These are phyloP conservation scores for Rhinocladiella mackenziei DNA, from an alignment of 2,329 filamentous ascomycete genomes.

Conservation along the genomic window DNA sequence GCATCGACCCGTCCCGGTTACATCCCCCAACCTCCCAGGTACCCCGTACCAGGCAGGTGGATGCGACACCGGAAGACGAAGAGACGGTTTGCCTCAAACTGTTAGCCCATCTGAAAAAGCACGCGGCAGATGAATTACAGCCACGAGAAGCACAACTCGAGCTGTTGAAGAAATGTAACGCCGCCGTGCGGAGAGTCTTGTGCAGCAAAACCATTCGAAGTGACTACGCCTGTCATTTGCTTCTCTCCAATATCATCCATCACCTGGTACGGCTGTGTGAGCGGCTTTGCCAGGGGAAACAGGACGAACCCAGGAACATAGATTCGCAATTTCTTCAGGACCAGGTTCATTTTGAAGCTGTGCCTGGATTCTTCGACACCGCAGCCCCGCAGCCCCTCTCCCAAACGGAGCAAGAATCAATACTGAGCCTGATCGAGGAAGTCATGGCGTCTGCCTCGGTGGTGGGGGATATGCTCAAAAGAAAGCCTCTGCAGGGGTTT, in stretches of 20 bases:
- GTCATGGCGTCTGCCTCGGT: slow-evolving; percentile 16
- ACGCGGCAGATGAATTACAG: slow-evolving; percentile 15
- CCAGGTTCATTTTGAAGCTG: slow-evolving; percentile 19
- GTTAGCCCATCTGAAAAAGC: slow-evolving; percentile 27
- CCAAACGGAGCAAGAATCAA: slow-evolving; percentile 7
- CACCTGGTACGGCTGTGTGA: slow-evolving; percentile 25
- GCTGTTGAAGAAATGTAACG: slow-evolving; percentile 25
- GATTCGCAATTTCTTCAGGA: slow-evolving; percentile 23
- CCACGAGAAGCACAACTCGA: slow-evolving; percentile 21
- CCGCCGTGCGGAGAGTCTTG: slow-evolving; percentile 24
- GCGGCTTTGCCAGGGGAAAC: slow-evolving; percentile 13
- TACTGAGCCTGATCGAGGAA: slow-evolving; percentile 14
- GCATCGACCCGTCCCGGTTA: slow-evolving; percentile 10
- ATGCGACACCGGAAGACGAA: slow-evolving; percentile 20
- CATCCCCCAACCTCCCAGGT: slow-evolving; percentile 3
- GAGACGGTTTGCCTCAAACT: slow-evolving; percentile 29
- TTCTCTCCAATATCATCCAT: slow-evolving; percentile 27
- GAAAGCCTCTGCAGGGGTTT: slow-evolving; percentile 25
- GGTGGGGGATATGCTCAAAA: slow-evolving; percentile 27
- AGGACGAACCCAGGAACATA: slow-evolving; percentile 7
- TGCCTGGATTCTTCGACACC: slow-evolving; percentile 16
- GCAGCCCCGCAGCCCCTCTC: slow-evolving; percentile 1
- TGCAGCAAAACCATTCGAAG: slow-evolving; percentile 21
- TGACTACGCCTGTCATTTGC: slow-evolving; percentile 28
- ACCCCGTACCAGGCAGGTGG: slow-evolving; percentile 1